Evolutionary conservation across 2,329 filamentous ascomycete genomes (phyloP), one percentile per base, ranked within the genome.

Genomic region (Dryadomyces quercus-mongolicae): DNA sequence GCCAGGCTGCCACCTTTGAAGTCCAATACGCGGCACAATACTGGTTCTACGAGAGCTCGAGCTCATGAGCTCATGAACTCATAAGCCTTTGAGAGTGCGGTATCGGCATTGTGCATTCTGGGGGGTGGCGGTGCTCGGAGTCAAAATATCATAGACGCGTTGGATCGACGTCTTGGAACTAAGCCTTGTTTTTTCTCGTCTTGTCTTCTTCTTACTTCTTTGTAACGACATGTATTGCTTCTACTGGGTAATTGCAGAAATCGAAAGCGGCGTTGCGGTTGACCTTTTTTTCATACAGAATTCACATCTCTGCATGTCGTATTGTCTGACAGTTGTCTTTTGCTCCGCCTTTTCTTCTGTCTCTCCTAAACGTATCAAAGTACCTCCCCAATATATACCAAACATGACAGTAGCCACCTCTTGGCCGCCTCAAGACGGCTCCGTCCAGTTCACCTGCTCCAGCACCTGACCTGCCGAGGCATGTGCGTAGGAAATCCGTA

Each of bases 391-490:
- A 12, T 44, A 44, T n/a, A 44, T 44, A 42, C 38, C 38, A 42
- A 42, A 42, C n/a, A 42, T 15, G 38, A 21, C 44, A 46, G 10
- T 13, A 18, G 20, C n/a, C 44, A 6, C 25, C 21, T 22, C 13
- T 6, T 31, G 25, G 25, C 25, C 22, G 9, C 21, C 16, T 51
- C 54, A 61, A 52, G 71, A 75, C 54, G 89, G 84, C 70, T 98
- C 93, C 34, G 87, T 85, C 93, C 93, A 98, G 72, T 96, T 94
- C 56, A 97, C 90, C 71, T 97, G 91, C 65, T 98, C 93, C 66
- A 86, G 85, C 18, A 94, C 77, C 58, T 85, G 78, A 52, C 82
- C 82, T 22, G 75, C 80, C 55, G 80, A 78, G 55, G 85, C 81
- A 67, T 86, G 86, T 38, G 80, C 74, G 67, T 90, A 97, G 55